Conservation (phyloP, 805 yeast genomes). For the Tetrapisispora pingtungensis region DNA sequence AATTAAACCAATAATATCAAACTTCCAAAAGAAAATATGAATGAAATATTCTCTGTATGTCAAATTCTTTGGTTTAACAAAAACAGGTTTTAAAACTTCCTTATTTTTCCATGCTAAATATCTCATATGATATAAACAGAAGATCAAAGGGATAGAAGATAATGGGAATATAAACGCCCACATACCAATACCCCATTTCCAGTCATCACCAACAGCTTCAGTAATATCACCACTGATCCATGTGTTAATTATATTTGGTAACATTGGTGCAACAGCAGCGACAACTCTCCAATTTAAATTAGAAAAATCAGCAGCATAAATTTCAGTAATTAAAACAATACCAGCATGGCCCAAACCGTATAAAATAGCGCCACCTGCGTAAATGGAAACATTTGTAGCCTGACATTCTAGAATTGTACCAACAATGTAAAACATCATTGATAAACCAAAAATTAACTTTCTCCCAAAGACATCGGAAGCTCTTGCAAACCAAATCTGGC, state of each 20-base stretch:
- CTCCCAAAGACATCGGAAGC: constrained; percentile 50
- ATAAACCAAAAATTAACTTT: constrained; percentile 35
- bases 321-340: constrained; percentile 41
- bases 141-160: constrained; percentile 38
- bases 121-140: constrained; percentile 40
- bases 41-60: constrained; percentile 19
- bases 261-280: constrained; percentile 50
- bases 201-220: constrained; percentile 27
- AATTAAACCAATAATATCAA: constrained; percentile 52
- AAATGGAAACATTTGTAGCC: constrained; percentile 39
- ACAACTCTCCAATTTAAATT: constrained; percentile 55
- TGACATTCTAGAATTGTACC: constrained; percentile 49
- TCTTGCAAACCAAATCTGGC: constrained; percentile 47
- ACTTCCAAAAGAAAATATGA: constrained; percentile 42
- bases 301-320: constrained; percentile 53
- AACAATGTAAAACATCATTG: constrained; percentile 39
- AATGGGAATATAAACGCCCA: constrained; percentile 52
- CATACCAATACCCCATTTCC: constrained; percentile 51
- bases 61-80: constrained; percentile 6
- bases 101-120: constrained; percentile 35
- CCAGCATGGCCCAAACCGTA: constrained; percentile 46
- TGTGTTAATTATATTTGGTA: constrained; percentile 60
- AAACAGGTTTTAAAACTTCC: constrained; percentile 28
- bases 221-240: constrained; percentile 56
- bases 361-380: constrained; percentile 46